phyloP scores from a whole-genome alignment of 139 green algal species.

The Dunaliella primolecta region DNA sequence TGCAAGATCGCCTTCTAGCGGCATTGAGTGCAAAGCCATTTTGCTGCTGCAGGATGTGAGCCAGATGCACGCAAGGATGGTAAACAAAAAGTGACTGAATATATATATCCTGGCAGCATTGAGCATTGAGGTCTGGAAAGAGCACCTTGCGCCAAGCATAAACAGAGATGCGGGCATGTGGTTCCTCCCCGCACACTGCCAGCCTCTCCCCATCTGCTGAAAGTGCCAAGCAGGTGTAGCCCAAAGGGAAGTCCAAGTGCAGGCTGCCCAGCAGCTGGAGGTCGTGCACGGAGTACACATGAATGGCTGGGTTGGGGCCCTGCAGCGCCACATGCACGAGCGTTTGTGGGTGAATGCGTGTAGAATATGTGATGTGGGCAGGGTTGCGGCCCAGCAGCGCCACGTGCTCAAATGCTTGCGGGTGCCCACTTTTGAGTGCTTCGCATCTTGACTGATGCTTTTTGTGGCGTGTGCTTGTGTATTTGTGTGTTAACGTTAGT shows the following conservation, averaged over 20 bases:
- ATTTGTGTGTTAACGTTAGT: neutral
- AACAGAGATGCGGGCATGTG: slow-evolving; percentile 24
- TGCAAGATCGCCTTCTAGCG: too few species aligned
- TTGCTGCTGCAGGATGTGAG: too few species aligned
- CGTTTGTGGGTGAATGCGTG: neutral
- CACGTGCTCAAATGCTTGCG: neutral
- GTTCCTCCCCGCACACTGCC: slow-evolving; percentile 32
- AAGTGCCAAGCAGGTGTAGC: slow-evolving; percentile 26
- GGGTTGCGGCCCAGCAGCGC: slow-evolving; percentile 17
- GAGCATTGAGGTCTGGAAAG: neutral
- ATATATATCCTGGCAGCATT: too few species aligned
- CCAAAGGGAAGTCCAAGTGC: neutral
- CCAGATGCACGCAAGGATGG: slow-evolving; percentile 1
- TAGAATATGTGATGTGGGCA: neutral
- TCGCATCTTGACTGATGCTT: too few species aligned
- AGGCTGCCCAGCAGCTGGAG: neutral
- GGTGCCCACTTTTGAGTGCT: neutral
- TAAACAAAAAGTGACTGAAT: neutral
- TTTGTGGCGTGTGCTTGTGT: neutral
- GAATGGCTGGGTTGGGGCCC: slow-evolving; percentile 16
- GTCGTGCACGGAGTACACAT: slow-evolving; percentile 15
- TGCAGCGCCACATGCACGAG: neutral
- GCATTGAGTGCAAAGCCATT: too few species aligned
- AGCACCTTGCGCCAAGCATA: slow-evolving; percentile 32
- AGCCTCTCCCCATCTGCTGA: slow-evolving; percentile 32